Evolutionary conservation across 805 yeast species (phyloP), one percentile per base, ranked within the genome.

Genomic region (Kuraishia ogatae): DNA sequence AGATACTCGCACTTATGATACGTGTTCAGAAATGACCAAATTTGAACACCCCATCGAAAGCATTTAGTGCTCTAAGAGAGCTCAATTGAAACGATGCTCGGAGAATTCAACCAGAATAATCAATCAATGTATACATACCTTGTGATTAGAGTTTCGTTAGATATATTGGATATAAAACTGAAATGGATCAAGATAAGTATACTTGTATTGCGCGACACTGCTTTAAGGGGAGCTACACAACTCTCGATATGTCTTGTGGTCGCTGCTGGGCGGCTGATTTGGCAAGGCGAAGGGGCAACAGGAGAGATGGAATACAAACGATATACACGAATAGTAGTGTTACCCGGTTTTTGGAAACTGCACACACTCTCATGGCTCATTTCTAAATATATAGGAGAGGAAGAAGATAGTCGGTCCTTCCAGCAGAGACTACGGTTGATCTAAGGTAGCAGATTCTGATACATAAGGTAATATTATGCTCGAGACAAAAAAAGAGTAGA

Each of bases 271-370:
- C 26, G 50, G 28, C 50, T 48, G 50, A 48, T 23, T 22, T 21
- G 28, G 50, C 24, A 22, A 48, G 26, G 50, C 50, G 19, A 48
- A 48, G 50, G 28, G 28, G 28, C 50, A 48, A 48, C 22, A 48
- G 43, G 47, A 51, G 23, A 48, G 50, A 54, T 39, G 28, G 50
- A 52, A 50, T 46, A 51, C 51, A 22, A n/a, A n/a, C n/a, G 24
- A 50, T 24, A 29, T 22, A 26, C 19, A 23, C 28, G 53, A 35
- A 35, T 35, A 35, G 4, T 8, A 3, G 17, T 15, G 17, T 35
- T 35, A 35, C 43, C 43, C 43, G 43, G 43, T 3, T 11, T 35
- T 11, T 35, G 17, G 43, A 35, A 7, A 35, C 43, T 35, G 43
- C 43, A 35, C 17, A 35, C 43, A 35, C 43, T 13, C n/a, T 10